phyloP scores from a whole-genome alignment of 179 eudicot genomes.

The Carnegiea gigantea region DNA sequence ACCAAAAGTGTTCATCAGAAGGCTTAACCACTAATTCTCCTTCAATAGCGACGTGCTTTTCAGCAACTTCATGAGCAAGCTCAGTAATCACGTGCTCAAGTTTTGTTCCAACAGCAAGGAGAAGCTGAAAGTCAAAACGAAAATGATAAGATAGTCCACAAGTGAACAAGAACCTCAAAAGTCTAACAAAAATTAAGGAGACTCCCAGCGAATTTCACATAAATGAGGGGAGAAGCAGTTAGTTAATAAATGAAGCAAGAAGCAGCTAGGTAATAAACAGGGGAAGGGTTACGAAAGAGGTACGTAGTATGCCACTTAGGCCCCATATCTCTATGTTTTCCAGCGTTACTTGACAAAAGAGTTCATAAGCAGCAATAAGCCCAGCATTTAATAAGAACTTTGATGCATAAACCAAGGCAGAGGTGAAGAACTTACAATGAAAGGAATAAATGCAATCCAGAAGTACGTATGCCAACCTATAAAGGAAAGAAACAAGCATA shows the following conservation, averaged over 20 bases:
- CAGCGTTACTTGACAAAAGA: not conserved
- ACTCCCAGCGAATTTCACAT: too few species aligned
- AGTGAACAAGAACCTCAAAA: not conserved
- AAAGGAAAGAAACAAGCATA: slow-evolving; percentile 3
- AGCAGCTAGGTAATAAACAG: too few species aligned
- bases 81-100: slow-evolving; percentile 79
- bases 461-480: slow-evolving; percentile 96
- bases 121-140: slow-evolving; percentile 45
- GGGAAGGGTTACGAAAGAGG: too few species aligned
- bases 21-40: slow-evolving; percentile 84
- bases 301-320: too few species aligned
- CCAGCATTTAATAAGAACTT: not conserved
- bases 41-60: slow-evolving; percentile 81
- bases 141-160: not conserved
- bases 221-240: too few species aligned
- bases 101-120: slow-evolving; percentile 90
- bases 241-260: too few species aligned
- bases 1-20: slow-evolving; percentile 95
- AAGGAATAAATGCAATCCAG: slow-evolving; percentile 89
- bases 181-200: not conserved
- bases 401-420: not conserved
- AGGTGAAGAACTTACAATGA: slow-evolving; percentile 56
- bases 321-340: not conserved
- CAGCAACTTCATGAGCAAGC: slow-evolving; percentile 90
- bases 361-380: not conserved